These are phyloP conservation scores for Gorgonomyces haynaldii DNA, from an alignment of 192 early-diverging fungal species.

Conservation along the genomic window DNA sequence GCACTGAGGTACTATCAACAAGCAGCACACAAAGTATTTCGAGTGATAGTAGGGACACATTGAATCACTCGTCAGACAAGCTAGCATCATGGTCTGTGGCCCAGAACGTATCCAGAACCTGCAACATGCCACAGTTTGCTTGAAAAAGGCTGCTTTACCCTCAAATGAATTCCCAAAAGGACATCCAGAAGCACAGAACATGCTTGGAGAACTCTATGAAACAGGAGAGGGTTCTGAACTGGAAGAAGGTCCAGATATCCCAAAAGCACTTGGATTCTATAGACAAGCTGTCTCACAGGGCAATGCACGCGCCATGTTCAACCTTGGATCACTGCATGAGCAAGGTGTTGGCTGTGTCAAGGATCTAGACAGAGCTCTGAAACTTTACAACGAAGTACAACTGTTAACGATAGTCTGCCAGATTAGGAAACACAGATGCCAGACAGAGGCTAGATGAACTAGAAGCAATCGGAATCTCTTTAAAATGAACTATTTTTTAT, in stretches of 20 bases:
- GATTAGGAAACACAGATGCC: too few relatives aligned
- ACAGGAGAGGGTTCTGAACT: conserved; percentile 14
- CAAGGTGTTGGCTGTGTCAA: conserved; percentile 20
- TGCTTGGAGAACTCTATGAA: conserved; percentile 34
- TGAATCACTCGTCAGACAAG: not conserved
- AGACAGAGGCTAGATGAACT: too few relatives aligned
- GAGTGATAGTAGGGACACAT: conserved; percentile 7
- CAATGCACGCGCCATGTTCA: conserved; percentile 21
- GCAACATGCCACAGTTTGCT: not conserved
- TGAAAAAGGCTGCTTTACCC: not conserved
- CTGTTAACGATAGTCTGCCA: too few relatives aligned
- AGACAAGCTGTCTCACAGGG: conserved; percentile 24
- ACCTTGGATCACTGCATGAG: conserved; percentile 28
- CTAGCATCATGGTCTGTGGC: not conserved
- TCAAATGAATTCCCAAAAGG: conserved; percentile 1
- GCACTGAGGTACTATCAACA: conserved; percentile 34
- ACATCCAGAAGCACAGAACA: conserved; percentile 29
- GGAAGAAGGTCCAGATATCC: conserved; percentile 12
- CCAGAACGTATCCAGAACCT: conserved; percentile 1
- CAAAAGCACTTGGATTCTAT: conserved; percentile 21
- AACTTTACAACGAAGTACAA: conserved; percentile 29
- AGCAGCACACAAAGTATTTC: conserved; percentile 25
- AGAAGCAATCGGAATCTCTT: too few relatives aligned
- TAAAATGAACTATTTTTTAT: not conserved
- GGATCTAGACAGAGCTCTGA: conserved; percentile 26